A percentile compares a stretch with the other conserved stretches of the same genome.
phyloP scores from a whole-genome alignment of 169 alveolate genomes.

The Plasmodium vivax region DNA sequence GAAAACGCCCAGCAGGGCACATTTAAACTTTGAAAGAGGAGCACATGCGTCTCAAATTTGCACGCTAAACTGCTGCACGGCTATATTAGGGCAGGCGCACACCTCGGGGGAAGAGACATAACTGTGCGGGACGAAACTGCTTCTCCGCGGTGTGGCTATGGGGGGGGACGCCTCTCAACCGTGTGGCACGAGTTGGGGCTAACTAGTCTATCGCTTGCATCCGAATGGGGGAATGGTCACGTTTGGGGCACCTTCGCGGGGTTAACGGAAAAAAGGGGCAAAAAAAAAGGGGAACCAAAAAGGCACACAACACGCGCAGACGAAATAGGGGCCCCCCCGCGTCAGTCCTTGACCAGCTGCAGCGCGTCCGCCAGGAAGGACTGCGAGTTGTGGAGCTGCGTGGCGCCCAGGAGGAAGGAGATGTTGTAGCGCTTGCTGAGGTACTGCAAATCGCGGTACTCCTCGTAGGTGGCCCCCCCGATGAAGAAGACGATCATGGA shows the following conservation, averaged over 20 bases:
- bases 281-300: background rate
- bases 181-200: background rate
- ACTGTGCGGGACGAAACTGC: background rate
- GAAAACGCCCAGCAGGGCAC: background rate
- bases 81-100: background rate
- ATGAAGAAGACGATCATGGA: slow-evolving; percentile 88
- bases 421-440: slow-evolving; percentile 81
- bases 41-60: background rate
- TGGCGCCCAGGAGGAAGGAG: slow-evolving; percentile 89
- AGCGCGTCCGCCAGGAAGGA: slow-evolving; percentile 76
- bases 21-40: background rate
- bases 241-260: background rate
- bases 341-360: slow-evolving; percentile 42
- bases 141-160: background rate
- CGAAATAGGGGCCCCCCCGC: background rate
- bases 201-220: background rate
- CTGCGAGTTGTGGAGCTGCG: slow-evolving; percentile 88
- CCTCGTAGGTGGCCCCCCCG: slow-evolving; percentile 95
- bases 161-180: background rate
- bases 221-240: background rate
- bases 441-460: slow-evolving; percentile 88
- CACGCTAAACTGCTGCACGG: background rate
- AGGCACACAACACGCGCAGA: background rate
- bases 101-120: background rate
- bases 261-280: background rate